Evolutionary conservation across 2,329 filamentous ascomycete species (phyloP), one percentile per base, ranked within the genome.

Genomic region (Alternaria alternata): DNA sequence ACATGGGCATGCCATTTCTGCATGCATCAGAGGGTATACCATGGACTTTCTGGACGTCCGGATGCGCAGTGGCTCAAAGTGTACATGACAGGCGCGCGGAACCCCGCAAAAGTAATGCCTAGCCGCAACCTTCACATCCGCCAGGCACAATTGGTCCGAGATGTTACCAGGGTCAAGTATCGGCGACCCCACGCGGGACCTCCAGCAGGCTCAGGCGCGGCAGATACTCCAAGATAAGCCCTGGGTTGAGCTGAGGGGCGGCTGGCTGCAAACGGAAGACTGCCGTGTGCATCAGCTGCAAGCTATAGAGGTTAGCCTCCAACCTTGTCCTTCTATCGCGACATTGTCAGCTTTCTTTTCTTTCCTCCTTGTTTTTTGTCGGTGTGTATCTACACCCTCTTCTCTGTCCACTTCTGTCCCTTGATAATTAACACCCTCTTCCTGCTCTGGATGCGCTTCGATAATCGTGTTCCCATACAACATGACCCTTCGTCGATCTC

Each of bases 401-500:
- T 24, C 46, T 9, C 24, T 52, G 26, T 24, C 43, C 9, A 5
- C 34, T 22, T 30, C 30, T 51, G 28, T 38, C 7, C 30, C 32
- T 49, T 32, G 14, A 22, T 46, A 38, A 22, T n/a, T 18, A 46
- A 42, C 47, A 36, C 54, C 34, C 34, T 51, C 36, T 32, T 46
- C 39, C 52, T 38, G 47, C 43, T n/a, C 32, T 59, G 52, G 46
- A 54, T 51, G 55, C 52, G 38, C 48, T 49, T 44, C 49, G 7
- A 49, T 38, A 11, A 24, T 41, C 34, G 28, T 51, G 24, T 44
- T 38, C n/a, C 26, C 43, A 4, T 56, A 46, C 66, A 72, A 63
- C 58, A 72, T 72, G 69, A 65, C 46, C 69, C 58, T 51, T 57
- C 62, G 61, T 49, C 63, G 41, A 59, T 62, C 61, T 42, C 51